Percentiles rank a stretch among this genome's conserved stretches.
Conservation (phyloP, 2,329 filamentous ascomycete genomes). For the Periconia sp. region DNA sequence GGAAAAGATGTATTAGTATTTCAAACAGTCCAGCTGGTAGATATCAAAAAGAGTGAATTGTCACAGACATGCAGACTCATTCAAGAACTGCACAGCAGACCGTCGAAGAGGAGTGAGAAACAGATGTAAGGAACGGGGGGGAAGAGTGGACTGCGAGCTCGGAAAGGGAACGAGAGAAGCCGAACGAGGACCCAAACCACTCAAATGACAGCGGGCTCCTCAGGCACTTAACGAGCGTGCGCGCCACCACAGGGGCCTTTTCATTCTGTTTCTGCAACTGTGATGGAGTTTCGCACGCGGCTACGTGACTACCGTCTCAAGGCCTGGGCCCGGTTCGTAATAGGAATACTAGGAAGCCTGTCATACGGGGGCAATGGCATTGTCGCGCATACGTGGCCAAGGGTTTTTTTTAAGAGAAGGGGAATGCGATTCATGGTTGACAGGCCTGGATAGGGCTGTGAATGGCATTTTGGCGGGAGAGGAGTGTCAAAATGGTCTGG, state of each 20-base stretch:
- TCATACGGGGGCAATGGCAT: conserved; percentile 29
- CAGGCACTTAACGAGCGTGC: conserved; percentile 36
- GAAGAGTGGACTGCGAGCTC: conserved; percentile 20
- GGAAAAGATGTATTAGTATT: conserved; percentile 31
- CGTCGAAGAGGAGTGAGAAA: conserved; percentile 29
- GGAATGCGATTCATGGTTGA: conserved; percentile 22
- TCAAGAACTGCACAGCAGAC: conserved; percentile 46
- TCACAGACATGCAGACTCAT: conserved; percentile 42
- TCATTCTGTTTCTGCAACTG: conserved; percentile 37
- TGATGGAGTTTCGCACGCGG: conserved; percentile 35
- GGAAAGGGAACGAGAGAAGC: conserved; percentile 35
- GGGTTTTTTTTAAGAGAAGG: conserved; percentile 21
- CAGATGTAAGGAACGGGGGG: conserved; percentile 15
- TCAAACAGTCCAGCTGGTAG: conserved; percentile 44
- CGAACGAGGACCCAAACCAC: conserved; percentile 40
- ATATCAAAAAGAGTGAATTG: conserved; percentile 28
- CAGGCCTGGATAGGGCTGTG: conserved; percentile 17
- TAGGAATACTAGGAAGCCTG: conserved; percentile 21
- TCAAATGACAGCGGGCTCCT: conserved; percentile 26
- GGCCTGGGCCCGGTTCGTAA: conserved; percentile 19
- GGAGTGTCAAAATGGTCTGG: conserved; percentile 45
- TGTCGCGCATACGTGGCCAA: conserved; percentile 28
- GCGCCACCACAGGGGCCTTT: conserved; percentile 23
- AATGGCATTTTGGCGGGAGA: conserved; percentile 20
- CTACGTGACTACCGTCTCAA: conserved; percentile 35